A percentile compares a stretch with the other conserved stretches of the same genome.
Evolutionary conservation across 495 filamentous ascomycete species (phyloP).

Genomic region (Talaromyces adpressus): DNA sequence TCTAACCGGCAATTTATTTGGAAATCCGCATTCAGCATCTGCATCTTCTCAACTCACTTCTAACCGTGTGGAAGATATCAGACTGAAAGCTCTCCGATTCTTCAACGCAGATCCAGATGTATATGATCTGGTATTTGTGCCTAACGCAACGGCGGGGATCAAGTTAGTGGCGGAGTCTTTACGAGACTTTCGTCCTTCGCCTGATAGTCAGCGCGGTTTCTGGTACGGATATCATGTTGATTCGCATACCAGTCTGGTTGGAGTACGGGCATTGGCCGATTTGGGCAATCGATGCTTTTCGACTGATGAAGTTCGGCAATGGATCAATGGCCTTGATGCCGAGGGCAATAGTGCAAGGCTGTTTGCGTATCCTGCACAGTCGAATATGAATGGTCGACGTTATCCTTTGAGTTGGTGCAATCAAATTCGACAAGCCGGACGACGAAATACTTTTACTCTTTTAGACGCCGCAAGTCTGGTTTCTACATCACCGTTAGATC

Average conservation of each 20-base stretch:
- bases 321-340: constrained; percentile 39
- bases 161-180: constrained; percentile 79
- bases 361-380: constrained; percentile 86
- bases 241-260: constrained; percentile 83
- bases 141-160: constrained; percentile 86
- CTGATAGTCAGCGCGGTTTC: constrained; percentile 46
- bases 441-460: constrained; percentile 52
- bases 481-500: constrained; percentile 67
- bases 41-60: constrained; percentile 71
- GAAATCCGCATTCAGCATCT: constrained; percentile 89
- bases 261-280: constrained; percentile 65
- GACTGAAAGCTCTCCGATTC: constrained; percentile 64
- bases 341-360: constrained; percentile 32
- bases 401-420: constrained; percentile 65
- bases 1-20: constrained; percentile 72
- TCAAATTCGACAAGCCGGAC: constrained; percentile 33
- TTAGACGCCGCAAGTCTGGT: constrained; percentile 87
- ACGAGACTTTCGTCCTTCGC: constrained; percentile 39
- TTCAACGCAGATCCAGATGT: constrained; percentile 78
- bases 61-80: constrained; percentile 65
- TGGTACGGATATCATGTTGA: constrained; percentile 79
- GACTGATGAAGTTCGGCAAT: constrained; percentile 60
- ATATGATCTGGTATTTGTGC: constrained; percentile 87
- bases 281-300: constrained; percentile 58
- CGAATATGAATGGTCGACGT: constrained; percentile 85